A percentile compares a stretch with the other conserved stretches of the same genome.
phyloP scores from a whole-genome alignment of 208 protist genomes.

The Acanthamoeba culbertsoni region DNA sequence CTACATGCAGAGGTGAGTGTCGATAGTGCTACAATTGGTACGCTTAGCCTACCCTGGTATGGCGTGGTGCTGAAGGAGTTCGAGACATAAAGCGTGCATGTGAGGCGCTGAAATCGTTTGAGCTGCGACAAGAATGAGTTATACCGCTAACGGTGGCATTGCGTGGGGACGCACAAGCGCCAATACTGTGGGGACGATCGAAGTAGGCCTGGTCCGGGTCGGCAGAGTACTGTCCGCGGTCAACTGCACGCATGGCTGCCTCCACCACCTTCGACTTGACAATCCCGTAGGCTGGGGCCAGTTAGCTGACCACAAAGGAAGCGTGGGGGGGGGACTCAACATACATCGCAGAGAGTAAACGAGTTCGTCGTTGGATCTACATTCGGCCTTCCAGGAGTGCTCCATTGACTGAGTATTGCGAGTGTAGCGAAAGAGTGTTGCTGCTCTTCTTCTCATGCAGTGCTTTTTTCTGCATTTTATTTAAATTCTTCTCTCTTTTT shows the following conservation, averaged over 20 bases:
- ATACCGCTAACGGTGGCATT: not conserved
- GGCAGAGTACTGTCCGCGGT: constrained; percentile 15
- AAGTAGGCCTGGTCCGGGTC: constrained; percentile 40
- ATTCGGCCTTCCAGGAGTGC: constrained; percentile 1
- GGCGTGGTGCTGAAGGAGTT: constrained; percentile 62
- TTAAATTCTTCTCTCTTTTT: too few species aligned
- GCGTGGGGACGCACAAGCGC: not conserved
- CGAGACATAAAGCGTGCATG: constrained; percentile 79
- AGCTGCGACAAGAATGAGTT: not conserved
- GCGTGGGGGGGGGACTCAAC: not conserved
- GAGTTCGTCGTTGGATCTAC: constrained; percentile 6
- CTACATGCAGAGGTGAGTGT: too few species aligned
- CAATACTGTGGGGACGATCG: constrained; percentile 37
- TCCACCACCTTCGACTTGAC: constrained; percentile 1
- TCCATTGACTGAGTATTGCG: not conserved
- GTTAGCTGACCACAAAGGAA: not conserved
- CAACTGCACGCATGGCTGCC: not conserved
- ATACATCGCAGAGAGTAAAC: not conserved
- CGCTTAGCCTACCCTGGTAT: constrained; percentile 42
- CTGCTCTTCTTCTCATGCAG: too few species aligned
- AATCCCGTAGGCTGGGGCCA: constrained; percentile 5
- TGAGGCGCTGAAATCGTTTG: constrained; percentile 82
- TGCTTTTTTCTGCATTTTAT: too few species aligned
- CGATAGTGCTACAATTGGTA: too few species aligned
- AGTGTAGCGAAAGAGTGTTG: too few species aligned